Evolutionary conservation across 768 basidiomycete species (phyloP).

Genomic region (Pleurotus platypus): DNA sequence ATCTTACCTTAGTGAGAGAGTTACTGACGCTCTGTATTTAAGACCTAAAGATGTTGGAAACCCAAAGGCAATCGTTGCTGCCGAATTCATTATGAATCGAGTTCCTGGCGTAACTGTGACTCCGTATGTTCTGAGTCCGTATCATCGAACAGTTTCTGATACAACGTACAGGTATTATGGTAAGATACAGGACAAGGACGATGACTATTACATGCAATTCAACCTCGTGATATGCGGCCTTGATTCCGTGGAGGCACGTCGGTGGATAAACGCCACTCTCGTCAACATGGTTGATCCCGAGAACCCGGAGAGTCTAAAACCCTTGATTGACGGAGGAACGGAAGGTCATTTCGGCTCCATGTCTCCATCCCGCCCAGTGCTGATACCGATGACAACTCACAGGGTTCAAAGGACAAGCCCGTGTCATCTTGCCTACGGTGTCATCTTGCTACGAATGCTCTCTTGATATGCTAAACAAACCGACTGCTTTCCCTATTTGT

Average conservation of each 20-base stretch:
- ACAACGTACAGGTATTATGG: constrained; percentile 72
- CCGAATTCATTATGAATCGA: constrained; percentile 95
- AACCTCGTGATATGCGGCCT: constrained; percentile 96
- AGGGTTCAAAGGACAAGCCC: constrained; percentile 99
- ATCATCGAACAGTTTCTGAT: not conserved
- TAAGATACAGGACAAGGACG: constrained; percentile 97
- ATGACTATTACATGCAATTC: constrained; percentile 95
- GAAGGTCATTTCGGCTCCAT: constrained; percentile 59
- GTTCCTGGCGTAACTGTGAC: constrained; percentile 96
- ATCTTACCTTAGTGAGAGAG: not conserved
- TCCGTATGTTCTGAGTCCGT: constrained; percentile 56
- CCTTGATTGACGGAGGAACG: constrained; percentile 96
- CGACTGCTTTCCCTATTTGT: constrained; percentile 95
- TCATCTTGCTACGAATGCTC: constrained; percentile 98
- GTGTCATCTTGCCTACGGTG: constrained; percentile 92
- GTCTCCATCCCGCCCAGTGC: not conserved
- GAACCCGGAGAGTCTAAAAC: constrained; percentile 89
- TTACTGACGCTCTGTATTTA: constrained; percentile 1
- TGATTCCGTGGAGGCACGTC: constrained; percentile 93
- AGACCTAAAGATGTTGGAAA: constrained; percentile 91
- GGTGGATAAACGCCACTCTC: constrained; percentile 99
- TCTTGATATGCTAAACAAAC: constrained; percentile 97
- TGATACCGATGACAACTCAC: not conserved
- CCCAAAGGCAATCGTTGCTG: constrained; percentile 91
- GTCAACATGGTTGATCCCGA: constrained; percentile 94